A percentile compares a stretch with the other conserved stretches of the same genome.
Evolutionary conservation across 352 stramenopile genomes (phyloP).

Genomic region (Phytophthora constricta): DNA sequence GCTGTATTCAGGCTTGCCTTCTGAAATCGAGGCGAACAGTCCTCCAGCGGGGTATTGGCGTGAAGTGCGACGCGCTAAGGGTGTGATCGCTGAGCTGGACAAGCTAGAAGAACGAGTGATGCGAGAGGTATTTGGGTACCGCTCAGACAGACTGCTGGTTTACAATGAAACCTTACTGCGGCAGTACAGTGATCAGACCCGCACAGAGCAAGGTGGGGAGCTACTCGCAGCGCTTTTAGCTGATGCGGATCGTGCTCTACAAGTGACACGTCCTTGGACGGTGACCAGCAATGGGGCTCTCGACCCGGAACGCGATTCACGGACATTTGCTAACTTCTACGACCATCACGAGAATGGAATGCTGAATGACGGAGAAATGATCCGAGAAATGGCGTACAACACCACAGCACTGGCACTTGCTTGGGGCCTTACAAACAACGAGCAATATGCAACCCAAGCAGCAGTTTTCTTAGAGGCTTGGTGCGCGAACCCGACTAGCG

Average conservation of each 20-base stretch:
- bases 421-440: constrained; percentile 42
- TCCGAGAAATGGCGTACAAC: constrained; percentile 61
- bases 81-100: constrained; percentile 45
- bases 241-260: constrained; percentile 40
- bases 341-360: constrained; percentile 19
- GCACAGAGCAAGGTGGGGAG: constrained; percentile 1
- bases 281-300: constrained; percentile 33
- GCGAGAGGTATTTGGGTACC: constrained; percentile 38
- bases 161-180: constrained; percentile 34
- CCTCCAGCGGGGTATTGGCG: constrained; percentile 39
- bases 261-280: constrained; percentile 30
- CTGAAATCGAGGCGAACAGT: constrained; percentile 35
- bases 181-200: constrained; percentile 11
- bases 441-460: constrained; percentile 41
- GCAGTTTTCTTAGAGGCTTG: constrained; percentile 36
- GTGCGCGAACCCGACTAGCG: constrained; percentile 39
- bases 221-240: constrained; percentile 19
- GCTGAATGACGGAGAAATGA: constrained; percentile 28
- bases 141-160: constrained; percentile 29
- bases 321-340: constrained; percentile 46
- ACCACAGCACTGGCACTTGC: constrained; percentile 49
- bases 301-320: constrained; percentile 17
- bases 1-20: constrained; percentile 48
- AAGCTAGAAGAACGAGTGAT: constrained; percentile 53
- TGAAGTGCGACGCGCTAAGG: constrained; percentile 59